Conservation (phyloP, 805 yeast genomes). For the Candida yuanshanica region DNA sequence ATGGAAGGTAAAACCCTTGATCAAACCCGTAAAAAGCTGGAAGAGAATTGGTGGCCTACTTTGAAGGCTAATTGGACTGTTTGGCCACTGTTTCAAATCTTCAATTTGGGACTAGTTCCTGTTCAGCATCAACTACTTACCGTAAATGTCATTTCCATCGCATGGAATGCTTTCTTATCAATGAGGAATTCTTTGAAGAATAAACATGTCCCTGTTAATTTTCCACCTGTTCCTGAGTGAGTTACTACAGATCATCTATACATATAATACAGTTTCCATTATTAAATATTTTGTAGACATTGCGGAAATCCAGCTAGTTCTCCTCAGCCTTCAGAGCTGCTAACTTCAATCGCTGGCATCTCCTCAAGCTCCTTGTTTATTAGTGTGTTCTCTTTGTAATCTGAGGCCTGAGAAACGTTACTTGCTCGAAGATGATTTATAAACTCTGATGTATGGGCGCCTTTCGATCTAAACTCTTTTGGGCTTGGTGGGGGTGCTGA, state of each 20-base stretch:
- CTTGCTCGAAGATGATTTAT: too few relatives aligned
- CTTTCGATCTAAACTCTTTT: too few relatives aligned
- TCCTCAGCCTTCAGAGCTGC: background rate
- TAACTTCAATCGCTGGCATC: background rate
- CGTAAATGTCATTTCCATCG: slow-evolving; percentile 66
- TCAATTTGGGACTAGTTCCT: slow-evolving; percentile 76
- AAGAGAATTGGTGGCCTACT: slow-evolving; percentile 58
- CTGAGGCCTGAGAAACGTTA: too few relatives aligned
- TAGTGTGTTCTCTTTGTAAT: too few relatives aligned
- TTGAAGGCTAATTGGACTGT: slow-evolving; percentile 72
- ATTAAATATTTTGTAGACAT: too few relatives aligned
- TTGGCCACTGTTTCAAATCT: slow-evolving; percentile 85
- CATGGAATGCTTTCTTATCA: slow-evolving; percentile 82
- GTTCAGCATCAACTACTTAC: slow-evolving; percentile 59
- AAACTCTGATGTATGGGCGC: too few relatives aligned
- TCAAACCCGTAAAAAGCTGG: slow-evolving; percentile 37
- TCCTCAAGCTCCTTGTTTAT: too few relatives aligned
- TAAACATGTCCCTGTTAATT: slow-evolving; percentile 26
- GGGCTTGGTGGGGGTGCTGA: too few relatives aligned
- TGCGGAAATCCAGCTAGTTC: too few relatives aligned
- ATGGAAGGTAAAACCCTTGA: slow-evolving; percentile 48
- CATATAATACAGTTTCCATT: background rate
- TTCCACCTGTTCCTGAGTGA: slow-evolving; percentile 36
- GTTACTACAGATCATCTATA: background rate
- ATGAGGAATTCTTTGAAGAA: slow-evolving; percentile 40